Evolutionary conservation across 495 filamentous ascomycete genomes (phyloP), one percentile per base, ranked within the genome.

Genomic region (Xanthoparmelia taractica): DNA sequence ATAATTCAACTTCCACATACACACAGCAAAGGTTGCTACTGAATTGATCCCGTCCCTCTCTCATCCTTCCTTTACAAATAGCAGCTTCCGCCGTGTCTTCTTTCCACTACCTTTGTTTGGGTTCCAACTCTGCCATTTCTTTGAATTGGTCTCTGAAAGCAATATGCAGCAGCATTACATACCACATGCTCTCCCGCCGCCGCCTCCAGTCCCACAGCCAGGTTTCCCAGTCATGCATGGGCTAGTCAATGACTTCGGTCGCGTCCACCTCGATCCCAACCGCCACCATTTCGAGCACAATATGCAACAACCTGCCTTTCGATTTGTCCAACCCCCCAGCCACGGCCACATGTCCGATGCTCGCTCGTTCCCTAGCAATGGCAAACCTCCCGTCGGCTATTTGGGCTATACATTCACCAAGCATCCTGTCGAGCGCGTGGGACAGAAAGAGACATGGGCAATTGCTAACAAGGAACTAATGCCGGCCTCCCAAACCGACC

Each of bases 401-500:
- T 54, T 29, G 27, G 29, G 61, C 4, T 63, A 63, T 47, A 58
- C 34, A 18, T 31, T 63, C 40, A 18, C 54, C 20, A 63, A 56
- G 33, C 13, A 48, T 0, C 23, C 48, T 13, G 37, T 17, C 20
- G 38, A 47, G 58, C 38, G 25, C 25, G 12, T 17, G 29, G 36
- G 50, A 11, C 23, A 62, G 36, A 41, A 56, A 18, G 37, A 25
- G 40, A 58, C 41, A 7, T 70, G 66, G 66, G 48, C 31, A 17
- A 25, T 58, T 11, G 58, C 56, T 55, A 60, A 58, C 31, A 63
- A 60, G 36, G 34, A 41, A 13, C 47, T 45, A 59, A 59, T 62
- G 63, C 61, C n/a, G 11, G 38, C 60, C 23, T 48, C 48, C 29
- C 63, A 66, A 54, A 38, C 27, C 13, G 66, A 68, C 20, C 60